phyloP scores from a whole-genome alignment of 176 grass and related monocot genomes.

The Raddia distichophylla region DNA sequence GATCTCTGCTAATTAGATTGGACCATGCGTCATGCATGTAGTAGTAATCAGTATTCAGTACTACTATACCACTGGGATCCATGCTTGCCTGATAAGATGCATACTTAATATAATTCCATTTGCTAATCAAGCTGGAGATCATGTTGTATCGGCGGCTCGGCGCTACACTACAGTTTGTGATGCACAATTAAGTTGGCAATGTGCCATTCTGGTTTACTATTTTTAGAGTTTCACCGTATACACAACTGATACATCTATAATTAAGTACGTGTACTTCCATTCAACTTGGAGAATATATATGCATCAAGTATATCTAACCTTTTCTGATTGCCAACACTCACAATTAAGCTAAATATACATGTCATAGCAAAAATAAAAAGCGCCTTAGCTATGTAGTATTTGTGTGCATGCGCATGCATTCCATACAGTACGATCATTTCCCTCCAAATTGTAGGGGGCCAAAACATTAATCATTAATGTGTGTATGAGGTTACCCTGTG shows the following conservation, averaged over 20 bases:
- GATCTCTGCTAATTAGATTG: neutral
- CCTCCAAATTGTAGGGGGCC: neutral
- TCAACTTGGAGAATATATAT: neutral
- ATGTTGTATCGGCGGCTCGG: no score
- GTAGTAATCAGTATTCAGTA: neutral
- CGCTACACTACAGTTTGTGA: neutral
- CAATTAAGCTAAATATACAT: neutral
- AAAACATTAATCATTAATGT: neutral
- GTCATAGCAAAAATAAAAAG: no score
- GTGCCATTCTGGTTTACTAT: neutral
- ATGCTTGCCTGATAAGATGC: neutral
- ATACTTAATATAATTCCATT: neutral
- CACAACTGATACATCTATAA: neutral
- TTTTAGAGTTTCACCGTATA: neutral
- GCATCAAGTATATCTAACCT: neutral
- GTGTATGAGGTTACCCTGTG: neutral
- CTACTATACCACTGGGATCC: neutral
- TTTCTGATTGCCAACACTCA: constrained; percentile 29
- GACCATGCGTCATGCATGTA: neutral
- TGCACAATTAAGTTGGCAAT: neutral
- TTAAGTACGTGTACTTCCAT: neutral
- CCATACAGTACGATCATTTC: neutral
- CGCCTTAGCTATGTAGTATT: no score
- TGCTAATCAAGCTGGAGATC: neutral
- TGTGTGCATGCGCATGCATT: neutral